phyloP scores from a whole-genome alignment of 495 filamentous ascomycete species.

The Penicilliopsis zonata region DNA sequence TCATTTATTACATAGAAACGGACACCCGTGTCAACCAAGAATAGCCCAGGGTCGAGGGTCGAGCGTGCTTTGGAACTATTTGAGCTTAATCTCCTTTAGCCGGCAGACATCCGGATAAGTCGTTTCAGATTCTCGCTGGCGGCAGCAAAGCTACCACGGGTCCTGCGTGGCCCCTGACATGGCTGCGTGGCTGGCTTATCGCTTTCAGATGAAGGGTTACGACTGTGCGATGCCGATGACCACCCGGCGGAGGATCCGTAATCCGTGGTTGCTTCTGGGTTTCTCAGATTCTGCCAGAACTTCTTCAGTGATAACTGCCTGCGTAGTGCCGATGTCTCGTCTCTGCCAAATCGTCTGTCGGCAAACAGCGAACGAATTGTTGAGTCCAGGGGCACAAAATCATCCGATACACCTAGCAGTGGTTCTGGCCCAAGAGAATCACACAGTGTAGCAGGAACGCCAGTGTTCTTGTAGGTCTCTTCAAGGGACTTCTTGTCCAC shows the following conservation, averaged over 20 bases:
- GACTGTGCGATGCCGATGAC: neutral
- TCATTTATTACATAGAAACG: neutral
- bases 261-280: neutral
- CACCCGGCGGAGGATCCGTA: neutral
- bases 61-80: neutral
- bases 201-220: neutral
- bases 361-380: conserved; percentile 11
- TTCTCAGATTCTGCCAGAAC: conserved; percentile 1
- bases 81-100: neutral
- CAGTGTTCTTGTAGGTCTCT: conserved; percentile 3
- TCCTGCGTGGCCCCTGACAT: neutral
- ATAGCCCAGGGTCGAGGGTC: neutral
- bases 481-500: conserved; percentile 12
- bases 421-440: too few species aligned
- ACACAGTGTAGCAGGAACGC: conserved; percentile 6
- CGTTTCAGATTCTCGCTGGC: neutral
- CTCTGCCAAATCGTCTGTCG: conserved; percentile 3
- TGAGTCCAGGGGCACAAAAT: conserved; percentile 13
- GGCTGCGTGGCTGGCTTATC: too few species aligned
- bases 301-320: conserved; percentile 4
- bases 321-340: conserved; percentile 2
- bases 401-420: too few species aligned
- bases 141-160: neutral
- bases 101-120: neutral
- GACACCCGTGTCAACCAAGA: neutral